Conservation (phyloP, 2,329 filamentous ascomycete species). For the Podosphaera aphanis region DNA sequence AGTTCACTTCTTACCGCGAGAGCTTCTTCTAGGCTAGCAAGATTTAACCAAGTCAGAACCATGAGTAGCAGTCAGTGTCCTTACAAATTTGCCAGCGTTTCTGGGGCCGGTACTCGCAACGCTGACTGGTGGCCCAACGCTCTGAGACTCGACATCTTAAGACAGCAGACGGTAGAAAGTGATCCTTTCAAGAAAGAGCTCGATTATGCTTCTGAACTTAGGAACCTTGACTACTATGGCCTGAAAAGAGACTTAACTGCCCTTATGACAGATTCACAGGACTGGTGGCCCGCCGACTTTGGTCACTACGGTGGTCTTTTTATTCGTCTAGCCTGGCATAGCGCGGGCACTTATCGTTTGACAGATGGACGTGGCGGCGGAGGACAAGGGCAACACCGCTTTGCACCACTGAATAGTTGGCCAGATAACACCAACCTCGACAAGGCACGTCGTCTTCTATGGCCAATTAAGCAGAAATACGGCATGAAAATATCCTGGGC, state of each 20-base stretch:
- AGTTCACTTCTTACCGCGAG: too few species aligned
- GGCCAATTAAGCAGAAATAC: constrained; percentile 71
- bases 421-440: constrained; percentile 58
- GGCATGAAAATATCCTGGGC: constrained; percentile 66
- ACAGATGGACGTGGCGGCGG: constrained; percentile 52
- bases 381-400: constrained; percentile 53
- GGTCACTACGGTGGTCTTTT: constrained; percentile 64
- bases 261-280: constrained; percentile 56
- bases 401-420: constrained; percentile 63
- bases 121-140: constrained; percentile 52
- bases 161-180: constrained; percentile 39
- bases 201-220: constrained; percentile 51
- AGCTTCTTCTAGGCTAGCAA: too few species aligned
- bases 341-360: constrained; percentile 55
- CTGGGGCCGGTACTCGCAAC: constrained; percentile 42
- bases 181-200: constrained; percentile 42
- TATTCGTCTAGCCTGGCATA: constrained; percentile 64
- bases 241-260: constrained; percentile 51
- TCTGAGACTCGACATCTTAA: constrained; percentile 46
- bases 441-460: constrained; percentile 58
- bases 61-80: constrained; percentile 9
- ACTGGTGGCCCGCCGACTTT: constrained; percentile 65
- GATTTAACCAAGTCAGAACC: constrained; percentile 2
- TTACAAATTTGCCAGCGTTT: constrained; percentile 7
- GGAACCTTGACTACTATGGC: constrained; percentile 43